phyloP scores from a whole-genome alignment of 2,329 filamentous ascomycete species.

The Colletotrichum ledebouriae region DNA sequence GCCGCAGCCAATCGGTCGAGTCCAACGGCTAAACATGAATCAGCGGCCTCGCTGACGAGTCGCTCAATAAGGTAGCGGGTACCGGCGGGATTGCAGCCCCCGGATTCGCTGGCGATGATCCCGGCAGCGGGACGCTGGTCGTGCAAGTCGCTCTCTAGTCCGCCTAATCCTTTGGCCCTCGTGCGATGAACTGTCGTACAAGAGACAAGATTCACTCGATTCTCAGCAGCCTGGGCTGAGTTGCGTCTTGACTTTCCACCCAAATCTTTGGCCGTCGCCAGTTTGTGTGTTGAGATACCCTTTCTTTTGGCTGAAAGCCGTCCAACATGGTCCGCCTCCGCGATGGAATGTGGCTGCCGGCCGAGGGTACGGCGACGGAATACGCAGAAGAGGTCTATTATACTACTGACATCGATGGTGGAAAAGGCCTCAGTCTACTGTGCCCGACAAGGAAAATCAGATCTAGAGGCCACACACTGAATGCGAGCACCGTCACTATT shows the following conservation, averaged over 20 bases:
- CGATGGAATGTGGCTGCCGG: constrained; percentile 72
- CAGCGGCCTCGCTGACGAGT: constrained; percentile 37
- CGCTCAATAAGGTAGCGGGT: constrained; percentile 24
- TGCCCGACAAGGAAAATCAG: constrained; percentile 68
- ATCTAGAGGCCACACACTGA: constrained; percentile 67
- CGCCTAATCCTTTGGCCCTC: constrained; percentile 26
- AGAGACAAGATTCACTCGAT: constrained; percentile 40
- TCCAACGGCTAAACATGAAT: constrained; percentile 38
- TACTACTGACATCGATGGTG: constrained; percentile 58
- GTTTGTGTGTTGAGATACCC: constrained; percentile 20
- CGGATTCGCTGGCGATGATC: constrained; percentile 33
- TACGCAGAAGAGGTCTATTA: constrained; percentile 75
- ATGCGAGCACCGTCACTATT: constrained; percentile 65
- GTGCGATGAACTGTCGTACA: constrained; percentile 26
- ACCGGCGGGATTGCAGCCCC: constrained; percentile 36
- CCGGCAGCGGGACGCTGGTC: constrained; percentile 33
- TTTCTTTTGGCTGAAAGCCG: background rate
- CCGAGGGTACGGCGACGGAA: constrained; percentile 70
- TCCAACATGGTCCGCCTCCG: constrained; percentile 51
- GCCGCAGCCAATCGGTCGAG: constrained; percentile 33
- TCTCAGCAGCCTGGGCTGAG: constrained; percentile 12
- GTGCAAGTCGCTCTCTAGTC: constrained; percentile 23
- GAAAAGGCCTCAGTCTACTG: constrained; percentile 64
- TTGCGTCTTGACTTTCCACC: constrained; percentile 12
- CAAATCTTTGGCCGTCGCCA: constrained; percentile 17